Evolutionary conservation across 352 stramenopile genomes (phyloP), one percentile per base, ranked within the genome.

Genomic region (Phytopythium boreale): DNA sequence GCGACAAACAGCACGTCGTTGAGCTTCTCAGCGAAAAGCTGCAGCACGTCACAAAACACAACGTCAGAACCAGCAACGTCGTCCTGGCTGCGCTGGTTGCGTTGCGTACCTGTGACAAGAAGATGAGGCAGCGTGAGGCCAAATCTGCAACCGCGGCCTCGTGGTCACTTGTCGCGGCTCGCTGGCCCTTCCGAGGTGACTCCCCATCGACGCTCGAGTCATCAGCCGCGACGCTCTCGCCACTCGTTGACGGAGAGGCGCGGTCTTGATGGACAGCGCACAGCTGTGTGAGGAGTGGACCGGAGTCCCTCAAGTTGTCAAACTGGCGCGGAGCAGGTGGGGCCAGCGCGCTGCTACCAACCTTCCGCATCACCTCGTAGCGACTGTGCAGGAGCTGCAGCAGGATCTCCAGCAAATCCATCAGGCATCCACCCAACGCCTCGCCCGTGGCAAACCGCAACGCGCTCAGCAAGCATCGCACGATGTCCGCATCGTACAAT

Each of bases 11-110:
- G 51, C 19, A 80, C 66, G 15, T 79, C 65, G 34, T 89, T 91
- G 26, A 62, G 62, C 17, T 72, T 71, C 6, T 86, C 72, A 8
- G 75, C 75, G 57, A 88, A 89, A n/a, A 88, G 74, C 82, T 91
- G 37, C n/a, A 50, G 7, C 26, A 14, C 43, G 19, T 24, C 7
- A 26, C 39, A 14, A 61, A 29, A 63, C n/a, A 14, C 36, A 59
- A 34, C 19, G 24, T 20, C 12, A 62, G 27, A 50, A 36, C 29
- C 15, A 7, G 26, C 43, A 20, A 24, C 43, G 9, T 26, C 41
- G 24, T 19, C 15, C 44, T 8, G 0, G 17, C 14, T 52, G 17
- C 4, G 59, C 43, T 50, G n/a, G 15, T 29, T 31, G 0, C 24
- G 15, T 53, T 17, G n/a, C 43, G 59, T 71, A 89, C 82, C 80